Conservation (phyloP, 495 filamentous ascomycete species). For the Darksidea phi region DNA sequence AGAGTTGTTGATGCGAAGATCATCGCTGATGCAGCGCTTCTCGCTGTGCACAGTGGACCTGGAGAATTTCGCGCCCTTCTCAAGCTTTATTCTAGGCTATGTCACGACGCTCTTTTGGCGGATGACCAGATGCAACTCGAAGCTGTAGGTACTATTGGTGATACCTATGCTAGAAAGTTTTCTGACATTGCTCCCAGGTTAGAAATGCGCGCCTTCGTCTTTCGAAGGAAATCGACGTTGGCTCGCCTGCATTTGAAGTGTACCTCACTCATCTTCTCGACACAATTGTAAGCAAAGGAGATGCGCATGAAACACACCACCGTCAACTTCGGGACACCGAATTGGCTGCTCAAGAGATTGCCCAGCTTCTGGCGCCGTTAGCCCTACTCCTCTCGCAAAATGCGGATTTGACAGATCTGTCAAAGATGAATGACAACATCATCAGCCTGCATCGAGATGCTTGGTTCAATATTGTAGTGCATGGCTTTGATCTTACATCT, state of each 20-base stretch:
- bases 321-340: constrained; percentile 70
- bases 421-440: constrained; percentile 53
- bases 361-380: constrained; percentile 76
- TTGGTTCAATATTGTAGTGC: constrained; percentile 95
- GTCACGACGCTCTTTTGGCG: constrained; percentile 67
- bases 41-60: constrained; percentile 72
- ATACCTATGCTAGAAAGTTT: background rate
- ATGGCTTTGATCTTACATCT: constrained; percentile 78
- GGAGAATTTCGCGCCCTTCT: constrained; percentile 80
- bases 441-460: constrained; percentile 75
- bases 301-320: constrained; percentile 59
- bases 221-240: constrained; percentile 61
- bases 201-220: constrained; percentile 74
- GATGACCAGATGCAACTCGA: constrained; percentile 58
- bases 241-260: constrained; percentile 70
- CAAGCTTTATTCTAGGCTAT: constrained; percentile 73
- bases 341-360: constrained; percentile 78
- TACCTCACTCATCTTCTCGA: constrained; percentile 84
- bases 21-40: constrained; percentile 70
- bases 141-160: constrained; percentile 56
- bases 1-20: constrained; percentile 75
- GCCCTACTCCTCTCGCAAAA: constrained; percentile 67
- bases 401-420: constrained; percentile 41
- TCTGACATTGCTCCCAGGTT: constrained; percentile 53
- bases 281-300: constrained; percentile 84